phyloP scores from a whole-genome alignment of 352 stramenopile species.

The Pythium folliculosum region DNA sequence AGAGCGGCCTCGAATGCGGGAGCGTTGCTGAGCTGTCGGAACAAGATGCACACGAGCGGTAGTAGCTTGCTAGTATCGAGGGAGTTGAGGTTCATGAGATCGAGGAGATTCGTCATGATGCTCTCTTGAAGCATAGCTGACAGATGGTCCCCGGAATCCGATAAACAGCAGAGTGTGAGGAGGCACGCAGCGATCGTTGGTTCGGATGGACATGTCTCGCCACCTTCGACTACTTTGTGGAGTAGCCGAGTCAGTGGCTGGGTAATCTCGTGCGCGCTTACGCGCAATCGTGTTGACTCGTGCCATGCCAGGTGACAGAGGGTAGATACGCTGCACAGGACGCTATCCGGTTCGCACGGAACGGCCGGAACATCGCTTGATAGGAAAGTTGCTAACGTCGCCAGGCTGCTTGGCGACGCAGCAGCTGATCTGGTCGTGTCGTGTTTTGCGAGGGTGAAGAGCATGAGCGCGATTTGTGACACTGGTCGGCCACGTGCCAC shows the following conservation, averaged over 20 bases:
- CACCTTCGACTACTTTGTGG: conserved; percentile 5
- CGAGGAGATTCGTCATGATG: conserved; percentile 44
- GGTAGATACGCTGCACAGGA: conserved; percentile 45
- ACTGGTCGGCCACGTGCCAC: background rate
- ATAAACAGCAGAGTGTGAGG: conserved; percentile 62
- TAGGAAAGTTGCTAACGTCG: conserved; percentile 39
- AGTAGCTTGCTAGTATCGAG: conserved; percentile 39
- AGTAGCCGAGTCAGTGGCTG: conserved; percentile 41
- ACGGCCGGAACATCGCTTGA: conserved; percentile 8
- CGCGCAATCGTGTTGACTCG: conserved; percentile 35
- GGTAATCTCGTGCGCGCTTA: conserved; percentile 32
- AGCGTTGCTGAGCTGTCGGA: conserved; percentile 58
- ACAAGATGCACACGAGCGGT: conserved; percentile 53
- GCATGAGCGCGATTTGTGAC: conserved; percentile 40
- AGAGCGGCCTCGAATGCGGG: conserved; percentile 32
- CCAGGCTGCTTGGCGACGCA: conserved; percentile 38
- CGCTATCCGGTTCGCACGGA: conserved; percentile 26
- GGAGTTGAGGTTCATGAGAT: conserved; percentile 25
- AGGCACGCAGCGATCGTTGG: conserved; percentile 31
- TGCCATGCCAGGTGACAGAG: conserved; percentile 67
- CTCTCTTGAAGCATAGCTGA: conserved; percentile 49
- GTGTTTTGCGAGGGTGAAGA: conserved; percentile 56
- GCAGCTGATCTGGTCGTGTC: conserved; percentile 47
- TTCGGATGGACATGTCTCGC: background rate
- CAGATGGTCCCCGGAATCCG: conserved; percentile 41